Percentiles rank a stretch among this genome's conserved stretches.
Evolutionary conservation across 2,329 filamentous ascomycete genomes (phyloP).

Genomic region (Sporothrix luriei): DNA sequence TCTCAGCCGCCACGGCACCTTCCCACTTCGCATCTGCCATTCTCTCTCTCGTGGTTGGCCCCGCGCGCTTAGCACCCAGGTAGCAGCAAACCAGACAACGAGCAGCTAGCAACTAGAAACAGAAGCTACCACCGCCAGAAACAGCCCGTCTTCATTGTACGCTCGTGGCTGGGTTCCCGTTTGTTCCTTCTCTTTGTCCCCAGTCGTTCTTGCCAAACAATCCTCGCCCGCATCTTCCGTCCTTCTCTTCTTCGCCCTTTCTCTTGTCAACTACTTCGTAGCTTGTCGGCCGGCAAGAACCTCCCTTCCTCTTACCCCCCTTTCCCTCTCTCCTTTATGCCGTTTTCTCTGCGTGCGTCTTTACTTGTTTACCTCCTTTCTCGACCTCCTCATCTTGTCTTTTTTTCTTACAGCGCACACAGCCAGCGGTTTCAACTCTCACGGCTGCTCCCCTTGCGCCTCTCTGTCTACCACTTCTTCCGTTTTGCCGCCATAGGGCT

Average conservation of each 20-base stretch:
- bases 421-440: not conserved
- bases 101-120: slow-evolving; percentile 20
- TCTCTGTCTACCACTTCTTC: slow-evolving; percentile 17
- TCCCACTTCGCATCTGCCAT: not conserved
- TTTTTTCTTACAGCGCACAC: not conserved
- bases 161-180: slow-evolving; percentile 10
- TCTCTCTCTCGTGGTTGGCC: too few species aligned
- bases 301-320: not conserved
- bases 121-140: slow-evolving; percentile 11
- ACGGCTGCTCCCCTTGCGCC: not conserved
- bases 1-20: not conserved
- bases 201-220: slow-evolving; percentile 15
- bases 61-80: slow-evolving; percentile 32
- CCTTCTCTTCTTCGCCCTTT: slow-evolving; percentile 1
- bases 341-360: not conserved
- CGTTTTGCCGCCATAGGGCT: slow-evolving; percentile 21
- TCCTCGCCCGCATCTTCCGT: slow-evolving; percentile 10
- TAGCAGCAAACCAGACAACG: slow-evolving; percentile 24
- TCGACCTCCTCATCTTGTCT: not conserved
- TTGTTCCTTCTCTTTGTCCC: slow-evolving; percentile 25
- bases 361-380: not conserved
- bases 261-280: not conserved
- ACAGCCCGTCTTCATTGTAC: slow-evolving; percentile 20
- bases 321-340: not conserved
- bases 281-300: not conserved